Evolutionary conservation across 768 basidiomycete genomes (phyloP).

Genomic region (Cantharellus cinnabarinus): DNA sequence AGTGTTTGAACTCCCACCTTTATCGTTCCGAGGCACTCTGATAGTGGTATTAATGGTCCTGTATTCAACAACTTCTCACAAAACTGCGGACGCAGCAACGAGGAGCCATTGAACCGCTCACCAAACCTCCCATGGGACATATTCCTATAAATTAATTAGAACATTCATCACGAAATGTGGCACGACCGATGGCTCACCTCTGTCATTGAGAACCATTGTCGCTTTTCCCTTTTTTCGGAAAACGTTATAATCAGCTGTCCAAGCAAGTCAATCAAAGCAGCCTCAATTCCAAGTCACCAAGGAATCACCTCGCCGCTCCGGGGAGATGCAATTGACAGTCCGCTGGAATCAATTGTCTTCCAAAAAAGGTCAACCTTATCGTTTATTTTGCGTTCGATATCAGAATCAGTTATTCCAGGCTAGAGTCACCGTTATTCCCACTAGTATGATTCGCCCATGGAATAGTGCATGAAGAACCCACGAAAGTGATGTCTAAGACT

Average conservation of each 20-base stretch:
- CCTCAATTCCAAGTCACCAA: background rate
- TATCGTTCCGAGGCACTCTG: background rate
- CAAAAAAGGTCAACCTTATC: constrained; percentile 64
- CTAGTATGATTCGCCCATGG: background rate
- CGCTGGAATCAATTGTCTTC: constrained; percentile 39
- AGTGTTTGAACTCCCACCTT: background rate
- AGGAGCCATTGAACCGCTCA: constrained; percentile 15
- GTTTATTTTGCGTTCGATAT: constrained; percentile 48
- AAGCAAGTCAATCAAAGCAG: background rate
- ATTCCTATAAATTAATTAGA: constrained; percentile 28
- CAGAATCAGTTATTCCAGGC: constrained; percentile 61
- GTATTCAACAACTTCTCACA: background rate
- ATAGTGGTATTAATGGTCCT: background rate
- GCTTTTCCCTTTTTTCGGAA: constrained; percentile 56
- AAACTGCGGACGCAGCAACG: constrained; percentile 9
- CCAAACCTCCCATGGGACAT: constrained; percentile 81
- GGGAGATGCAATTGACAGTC: background rate
- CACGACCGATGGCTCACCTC: constrained; percentile 13
- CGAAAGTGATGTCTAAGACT: constrained; percentile 71
- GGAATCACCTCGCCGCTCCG: constrained; percentile 37
- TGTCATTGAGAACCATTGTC: constrained; percentile 33
- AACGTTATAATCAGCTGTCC: constrained; percentile 49
- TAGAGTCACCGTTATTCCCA: constrained; percentile 13
- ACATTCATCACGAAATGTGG: background rate
- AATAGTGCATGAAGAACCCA: constrained; percentile 16